Evolutionary conservation across 2,329 filamentous ascomycete species (phyloP).

Genomic region (Pseudocercospora pini-densiflorae): DNA sequence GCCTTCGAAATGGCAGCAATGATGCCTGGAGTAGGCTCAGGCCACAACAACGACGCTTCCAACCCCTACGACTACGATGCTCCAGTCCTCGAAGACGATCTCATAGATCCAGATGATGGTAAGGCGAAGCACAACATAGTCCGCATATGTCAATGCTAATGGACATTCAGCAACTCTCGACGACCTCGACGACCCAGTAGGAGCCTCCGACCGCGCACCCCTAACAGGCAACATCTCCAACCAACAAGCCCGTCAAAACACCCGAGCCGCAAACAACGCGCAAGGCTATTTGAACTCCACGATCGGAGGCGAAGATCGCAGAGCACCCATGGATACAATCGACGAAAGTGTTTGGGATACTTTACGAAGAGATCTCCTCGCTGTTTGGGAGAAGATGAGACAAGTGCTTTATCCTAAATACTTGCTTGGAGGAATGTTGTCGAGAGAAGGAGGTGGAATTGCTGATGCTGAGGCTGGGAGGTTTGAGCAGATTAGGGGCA

Average conservation of each 20-base stretch:
- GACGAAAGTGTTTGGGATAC: conserved; percentile 98
- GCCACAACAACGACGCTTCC: conserved; percentile 19
- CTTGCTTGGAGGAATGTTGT: conserved; percentile 72
- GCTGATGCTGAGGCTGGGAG: conserved; percentile 59
- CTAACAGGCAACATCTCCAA: conserved; percentile 77
- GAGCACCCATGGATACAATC: conserved; percentile 88
- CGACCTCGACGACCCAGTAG: conserved; percentile 68
- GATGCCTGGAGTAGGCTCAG: conserved; percentile 25
- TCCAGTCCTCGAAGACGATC: conserved; percentile 54
- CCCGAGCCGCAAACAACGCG: conserved; percentile 64
- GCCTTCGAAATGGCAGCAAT: conserved; percentile 26
- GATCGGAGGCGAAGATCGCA: conserved; percentile 90
- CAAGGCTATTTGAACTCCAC: conserved; percentile 84
- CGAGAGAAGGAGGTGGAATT: conserved; percentile 58
- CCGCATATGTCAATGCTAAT: not conserved
- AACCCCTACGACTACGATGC: conserved; percentile 49
- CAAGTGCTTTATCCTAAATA: conserved; percentile 97
- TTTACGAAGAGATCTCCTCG: conserved; percentile 85
- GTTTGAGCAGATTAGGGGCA: conserved; percentile 55
- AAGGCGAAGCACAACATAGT: conserved; percentile 9
- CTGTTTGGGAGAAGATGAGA: conserved; percentile 97
- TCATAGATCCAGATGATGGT: conserved; percentile 60
- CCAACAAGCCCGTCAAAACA: conserved; percentile 57
- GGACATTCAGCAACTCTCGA: conserved; percentile 78
- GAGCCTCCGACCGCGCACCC: conserved; percentile 72